These are phyloP conservation scores for Irpex sp. DNA, from an alignment of 1,284 basidiomycete species.

Conservation along the genomic window DNA sequence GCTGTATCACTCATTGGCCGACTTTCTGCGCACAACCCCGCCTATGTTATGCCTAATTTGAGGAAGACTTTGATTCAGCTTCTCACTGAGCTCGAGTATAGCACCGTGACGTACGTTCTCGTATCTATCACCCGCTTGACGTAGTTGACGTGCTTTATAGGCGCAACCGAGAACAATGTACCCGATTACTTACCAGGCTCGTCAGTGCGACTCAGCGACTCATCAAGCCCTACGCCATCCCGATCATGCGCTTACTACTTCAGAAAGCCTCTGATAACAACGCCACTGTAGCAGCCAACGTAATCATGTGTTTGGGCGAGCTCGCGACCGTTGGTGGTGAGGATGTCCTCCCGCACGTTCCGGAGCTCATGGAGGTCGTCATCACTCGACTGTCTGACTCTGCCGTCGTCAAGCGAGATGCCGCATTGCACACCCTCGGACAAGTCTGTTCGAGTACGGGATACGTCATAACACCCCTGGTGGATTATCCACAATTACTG, in stretches of 20 bases:
- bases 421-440: constrained; percentile 91
- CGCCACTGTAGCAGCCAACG: constrained; percentile 87
- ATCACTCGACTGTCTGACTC: constrained; percentile 88
- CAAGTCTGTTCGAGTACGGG: constrained; percentile 96
- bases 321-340: constrained; percentile 93
- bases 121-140: not conserved
- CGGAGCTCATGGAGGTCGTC: constrained; percentile 88
- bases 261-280: constrained; percentile 86
- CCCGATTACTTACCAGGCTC: constrained; percentile 81
- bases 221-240: constrained; percentile 96
- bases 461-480: constrained; percentile 89
- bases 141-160: constrained; percentile 30
- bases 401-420: constrained; percentile 85
- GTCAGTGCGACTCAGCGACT: constrained; percentile 90
- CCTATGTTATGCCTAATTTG: constrained; percentile 98
- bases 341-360: constrained; percentile 81
- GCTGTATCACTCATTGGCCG: constrained; percentile 93
- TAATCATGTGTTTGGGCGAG: constrained; percentile 94
- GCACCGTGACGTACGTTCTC: constrained; percentile 69
- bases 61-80: constrained; percentile 96
- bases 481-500: constrained; percentile 91
- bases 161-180: constrained; percentile 90
- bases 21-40: constrained; percentile 93
- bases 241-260: constrained; percentile 90
- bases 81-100: constrained; percentile 96